A percentile compares a stretch with the other conserved stretches of the same genome.
These are phyloP conservation scores for Diddensiella caesifluorescens DNA, from an alignment of 805 yeast genomes.

Conservation along the genomic window DNA sequence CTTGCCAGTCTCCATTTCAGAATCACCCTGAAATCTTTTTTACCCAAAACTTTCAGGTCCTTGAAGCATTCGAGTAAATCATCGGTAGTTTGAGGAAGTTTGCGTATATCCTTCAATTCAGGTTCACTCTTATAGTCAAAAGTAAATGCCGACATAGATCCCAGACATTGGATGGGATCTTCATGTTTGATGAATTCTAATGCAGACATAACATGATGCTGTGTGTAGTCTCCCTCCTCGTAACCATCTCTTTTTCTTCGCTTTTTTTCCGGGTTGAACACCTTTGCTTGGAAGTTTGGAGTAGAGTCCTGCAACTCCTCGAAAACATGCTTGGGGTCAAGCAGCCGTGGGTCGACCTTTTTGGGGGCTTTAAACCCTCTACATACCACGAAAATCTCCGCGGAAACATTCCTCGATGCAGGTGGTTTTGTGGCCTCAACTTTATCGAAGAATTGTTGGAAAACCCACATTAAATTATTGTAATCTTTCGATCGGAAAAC, in stretches of 20 bases:
- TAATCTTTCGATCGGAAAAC: constrained; percentile 98
- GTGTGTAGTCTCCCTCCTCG: constrained; percentile 81
- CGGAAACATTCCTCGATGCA: constrained; percentile 97
- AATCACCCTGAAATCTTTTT: constrained; percentile 81
- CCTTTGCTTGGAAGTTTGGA: constrained; percentile 77
- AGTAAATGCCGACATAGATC: constrained; percentile 60
- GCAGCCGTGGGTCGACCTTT: constrained; percentile 82
- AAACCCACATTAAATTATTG: constrained; percentile 95
- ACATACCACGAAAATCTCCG: constrained; percentile 97
- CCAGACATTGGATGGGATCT: constrained; percentile 79
- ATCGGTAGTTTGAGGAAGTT: constrained; percentile 67
- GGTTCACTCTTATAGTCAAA: constrained; percentile 58
- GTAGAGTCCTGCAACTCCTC: constrained; percentile 68
- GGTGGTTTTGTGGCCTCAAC: constrained; percentile 99
- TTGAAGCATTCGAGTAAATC: constrained; percentile 80
- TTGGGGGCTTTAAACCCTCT: constrained; percentile 95
- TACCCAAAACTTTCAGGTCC: constrained; percentile 91
- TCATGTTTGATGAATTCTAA: constrained; percentile 77
- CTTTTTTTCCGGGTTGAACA: constrained; percentile 90
- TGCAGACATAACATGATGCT: constrained; percentile 65
- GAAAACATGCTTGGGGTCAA: constrained; percentile 90
- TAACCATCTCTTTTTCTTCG: constrained; percentile 92
- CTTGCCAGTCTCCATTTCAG: constrained; percentile 87
- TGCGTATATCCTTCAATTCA: constrained; percentile 67
- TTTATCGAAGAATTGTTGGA: constrained; percentile 89